Conservation (phyloP, 169 alveolate species). For the Plasmodium cynomolgi region DNA sequence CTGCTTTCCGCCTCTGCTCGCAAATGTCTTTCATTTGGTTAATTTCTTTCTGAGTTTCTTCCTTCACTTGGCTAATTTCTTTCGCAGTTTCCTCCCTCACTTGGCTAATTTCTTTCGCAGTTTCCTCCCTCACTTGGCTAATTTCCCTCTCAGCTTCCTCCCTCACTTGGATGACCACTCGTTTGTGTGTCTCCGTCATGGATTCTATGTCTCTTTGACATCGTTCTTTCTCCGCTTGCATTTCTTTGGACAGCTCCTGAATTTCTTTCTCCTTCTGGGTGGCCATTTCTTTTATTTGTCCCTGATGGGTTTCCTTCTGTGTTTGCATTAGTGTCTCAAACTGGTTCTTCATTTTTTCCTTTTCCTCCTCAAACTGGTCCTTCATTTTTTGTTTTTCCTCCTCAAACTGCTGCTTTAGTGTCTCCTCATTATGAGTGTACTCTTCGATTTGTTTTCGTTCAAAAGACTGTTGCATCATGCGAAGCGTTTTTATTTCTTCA, state of each 20-base stretch:
- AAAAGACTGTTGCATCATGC: not conserved
- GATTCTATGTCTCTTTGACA: not conserved
- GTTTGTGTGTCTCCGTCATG: not conserved
- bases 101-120: conserved; percentile 3
- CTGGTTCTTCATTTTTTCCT: not conserved
- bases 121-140: no score
- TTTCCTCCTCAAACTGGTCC: not conserved
- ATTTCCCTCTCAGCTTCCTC: conserved; percentile 31
- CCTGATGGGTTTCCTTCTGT: not conserved
- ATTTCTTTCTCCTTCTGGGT: not conserved
- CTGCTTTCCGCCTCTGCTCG: not conserved
- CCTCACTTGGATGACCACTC: not conserved
- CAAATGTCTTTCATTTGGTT: not conserved
- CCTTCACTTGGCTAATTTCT: conserved; percentile 6
- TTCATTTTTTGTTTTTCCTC: not conserved
- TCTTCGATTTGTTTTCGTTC: not conserved
- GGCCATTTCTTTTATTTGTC: not conserved
- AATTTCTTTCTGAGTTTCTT: not conserved
- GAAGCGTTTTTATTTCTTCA: not conserved
- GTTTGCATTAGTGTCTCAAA: not conserved
- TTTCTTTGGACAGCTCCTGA: conserved; percentile 6
- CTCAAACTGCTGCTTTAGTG: not conserved
- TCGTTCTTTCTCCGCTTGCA: not conserved
- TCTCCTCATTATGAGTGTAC: not conserved
- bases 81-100: not conserved